Evolutionary conservation across 805 yeast species (phyloP).

Genomic region (Candida ascalaphidarum): DNA sequence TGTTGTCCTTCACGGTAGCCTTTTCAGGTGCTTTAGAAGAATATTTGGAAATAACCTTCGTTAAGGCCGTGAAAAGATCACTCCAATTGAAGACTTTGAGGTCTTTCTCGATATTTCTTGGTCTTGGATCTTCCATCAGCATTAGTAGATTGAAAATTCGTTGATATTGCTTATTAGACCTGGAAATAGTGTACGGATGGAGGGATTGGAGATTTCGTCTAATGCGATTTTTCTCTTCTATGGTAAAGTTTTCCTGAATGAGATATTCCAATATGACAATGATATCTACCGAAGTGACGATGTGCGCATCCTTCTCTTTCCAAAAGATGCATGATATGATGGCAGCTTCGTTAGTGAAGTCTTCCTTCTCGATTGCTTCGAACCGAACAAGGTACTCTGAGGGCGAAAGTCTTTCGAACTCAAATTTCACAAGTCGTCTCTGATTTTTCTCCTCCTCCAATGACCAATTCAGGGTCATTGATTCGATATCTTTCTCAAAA

Average conservation of each 20-base stretch:
- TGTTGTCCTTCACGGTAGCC: background rate
- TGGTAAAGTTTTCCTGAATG: conserved; percentile 45
- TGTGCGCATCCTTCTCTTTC: conserved; percentile 37
- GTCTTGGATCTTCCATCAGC: conserved; percentile 56
- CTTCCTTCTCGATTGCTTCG: conserved; percentile 22
- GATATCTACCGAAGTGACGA: conserved; percentile 59
- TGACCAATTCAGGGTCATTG: conserved; percentile 40
- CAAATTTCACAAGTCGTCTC: conserved; percentile 42
- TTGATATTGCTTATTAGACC: conserved; percentile 23
- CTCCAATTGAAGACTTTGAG: conserved; percentile 60
- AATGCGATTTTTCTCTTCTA: conserved; percentile 64
- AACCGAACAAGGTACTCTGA: conserved; percentile 27
- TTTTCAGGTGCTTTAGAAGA: conserved; percentile 10
- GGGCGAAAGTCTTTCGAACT: conserved; percentile 25
- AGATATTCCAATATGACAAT: conserved; percentile 48
- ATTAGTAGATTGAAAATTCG: conserved; percentile 37
- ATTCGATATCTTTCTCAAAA: conserved; percentile 20
- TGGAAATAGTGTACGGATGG: conserved; percentile 52
- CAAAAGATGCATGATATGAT: conserved; percentile 55
- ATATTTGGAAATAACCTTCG: conserved; percentile 53
- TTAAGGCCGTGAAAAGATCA: conserved; percentile 42
- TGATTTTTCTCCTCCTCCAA: conserved; percentile 29
- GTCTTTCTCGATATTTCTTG: conserved; percentile 64
- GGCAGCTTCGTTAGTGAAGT: conserved; percentile 30
- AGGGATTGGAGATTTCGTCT: conserved; percentile 58